Base-by-base conservation (phyloP, 495 filamentous ascomycete genomes). In the Trichoderma asperelloides region DNA sequence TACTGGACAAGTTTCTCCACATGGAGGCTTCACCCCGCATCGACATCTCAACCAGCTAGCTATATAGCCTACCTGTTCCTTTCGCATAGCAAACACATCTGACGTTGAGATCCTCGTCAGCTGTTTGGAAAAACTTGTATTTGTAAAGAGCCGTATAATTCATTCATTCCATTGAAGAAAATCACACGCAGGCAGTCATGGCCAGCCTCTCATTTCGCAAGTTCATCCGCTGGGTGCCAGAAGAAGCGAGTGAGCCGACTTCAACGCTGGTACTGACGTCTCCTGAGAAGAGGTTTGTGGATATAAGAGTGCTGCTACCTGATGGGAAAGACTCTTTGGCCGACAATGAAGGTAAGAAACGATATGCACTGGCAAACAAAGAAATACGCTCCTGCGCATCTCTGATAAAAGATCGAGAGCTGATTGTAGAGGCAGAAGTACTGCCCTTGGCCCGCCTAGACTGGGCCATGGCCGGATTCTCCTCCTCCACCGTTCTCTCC, bases 401-500 rank as follows among this genome's bases (percentile, higher is more conserved):
- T 12, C 2, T 16, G 1, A 18, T 18, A 45, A 45, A 45, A 12
- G n/a, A 45, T 7, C 18, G 11, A 21, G 3, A 21, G 8, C 47
- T 51, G 11, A 51, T 21, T 18, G 9, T 16, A 2, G 15, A 13
- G 7, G 41, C 66, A 51, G 62, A 68, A 66, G 16, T 40, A 18
- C 66, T 75, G 13, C 68, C 71, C 3, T 62, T 69, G 16, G 66
- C 64, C 2, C 64, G 68, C 0, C 70, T 80, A 0, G 78, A 80
- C 70, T 87, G 85, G 84, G 85, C 81, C 25, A 85, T 87, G 47
- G 84, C 82, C 0, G 85, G 85, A 12, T 77, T 74, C 12, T 82
- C 82, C 0, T 68, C 70, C 0, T 72, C 69, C 1, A 28, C 21
- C 4, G 6, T 41, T 33, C 25, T 47, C 57, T 18, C 25, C 3